Percentiles rank a stretch among this genome's conserved stretches.
phyloP scores from a whole-genome alignment of 2,329 filamentous ascomycete genomes.

The Monilinia aucupariae region DNA sequence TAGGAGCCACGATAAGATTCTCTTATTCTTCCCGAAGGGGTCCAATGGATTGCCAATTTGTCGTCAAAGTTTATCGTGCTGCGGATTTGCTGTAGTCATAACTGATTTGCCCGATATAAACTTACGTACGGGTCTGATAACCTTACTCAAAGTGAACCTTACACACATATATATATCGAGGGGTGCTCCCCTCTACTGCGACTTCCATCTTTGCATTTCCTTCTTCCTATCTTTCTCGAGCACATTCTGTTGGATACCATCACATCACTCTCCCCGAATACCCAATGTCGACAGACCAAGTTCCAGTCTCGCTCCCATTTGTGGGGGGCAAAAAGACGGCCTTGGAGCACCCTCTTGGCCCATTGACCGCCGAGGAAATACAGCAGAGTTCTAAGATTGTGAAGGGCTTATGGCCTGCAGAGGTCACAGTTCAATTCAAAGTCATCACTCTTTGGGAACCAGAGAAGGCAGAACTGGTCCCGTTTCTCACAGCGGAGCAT shows the following conservation, averaged over 20 bases:
- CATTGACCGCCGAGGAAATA: slow-evolving; percentile 54
- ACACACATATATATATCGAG: slow-evolving; percentile 9
- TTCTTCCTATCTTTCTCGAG: not conserved
- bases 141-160: not conserved
- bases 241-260: not conserved
- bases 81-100: not conserved
- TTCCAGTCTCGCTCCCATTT: slow-evolving; percentile 26
- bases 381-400: slow-evolving; percentile 45
- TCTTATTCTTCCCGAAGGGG: not conserved
- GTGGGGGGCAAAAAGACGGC: slow-evolving; percentile 26
- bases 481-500: slow-evolving; percentile 47
- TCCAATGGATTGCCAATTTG: slow-evolving; percentile 1
- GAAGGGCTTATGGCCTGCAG: slow-evolving; percentile 48
- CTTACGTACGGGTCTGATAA: not conserved
- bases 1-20: slow-evolving; percentile 9
- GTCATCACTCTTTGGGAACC: slow-evolving; percentile 55
- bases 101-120: not conserved
- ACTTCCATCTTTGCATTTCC: not conserved
- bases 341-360: slow-evolving; percentile 51
- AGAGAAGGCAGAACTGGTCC: slow-evolving; percentile 46
- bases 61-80: not conserved
- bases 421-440: slow-evolving; percentile 56
- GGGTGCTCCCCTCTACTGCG: not conserved
- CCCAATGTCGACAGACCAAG: slow-evolving; percentile 21
- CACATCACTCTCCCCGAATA: not conserved